Conservation (phyloP, 352 stramenopile species). For the Globisporangium irregulare region DNA sequence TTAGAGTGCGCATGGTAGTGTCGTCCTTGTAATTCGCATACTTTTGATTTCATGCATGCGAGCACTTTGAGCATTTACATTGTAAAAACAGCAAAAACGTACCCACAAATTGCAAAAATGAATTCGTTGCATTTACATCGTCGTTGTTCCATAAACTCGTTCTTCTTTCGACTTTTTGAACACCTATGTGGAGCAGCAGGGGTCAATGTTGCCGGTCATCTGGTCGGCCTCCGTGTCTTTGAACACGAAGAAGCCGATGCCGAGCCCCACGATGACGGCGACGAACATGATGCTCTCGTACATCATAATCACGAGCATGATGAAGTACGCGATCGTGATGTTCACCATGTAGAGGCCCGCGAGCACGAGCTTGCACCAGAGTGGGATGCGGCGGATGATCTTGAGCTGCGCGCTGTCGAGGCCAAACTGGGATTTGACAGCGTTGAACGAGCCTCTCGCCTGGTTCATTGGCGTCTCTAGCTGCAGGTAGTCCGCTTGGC, state of each 20-base stretch:
- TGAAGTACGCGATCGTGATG: slow-evolving; percentile 71
- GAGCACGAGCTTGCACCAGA: slow-evolving; percentile 65
- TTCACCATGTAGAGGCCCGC: slow-evolving; percentile 74
- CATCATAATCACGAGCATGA: slow-evolving; percentile 88
- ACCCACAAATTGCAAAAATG: neutral
- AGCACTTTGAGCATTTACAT: neutral
- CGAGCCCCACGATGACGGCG: slow-evolving; percentile 67
- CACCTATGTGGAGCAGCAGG: slow-evolving; percentile 71
- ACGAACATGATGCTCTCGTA: slow-evolving; percentile 84
- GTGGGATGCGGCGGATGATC: slow-evolving; percentile 53
- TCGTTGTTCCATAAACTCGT: neutral
- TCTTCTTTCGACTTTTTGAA: slow-evolving; percentile 3
- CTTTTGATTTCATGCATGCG: neutral
- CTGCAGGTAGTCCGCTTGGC: slow-evolving; percentile 51
- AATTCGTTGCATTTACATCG: neutral
- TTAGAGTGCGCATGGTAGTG: neutral
- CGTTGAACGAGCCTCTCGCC: slow-evolving; percentile 17
- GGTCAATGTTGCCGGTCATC: slow-evolving; percentile 69
- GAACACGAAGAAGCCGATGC: slow-evolving; percentile 73
- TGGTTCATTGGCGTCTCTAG: slow-evolving; percentile 34
- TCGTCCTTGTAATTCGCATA: neutral
- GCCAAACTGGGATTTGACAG: slow-evolving; percentile 22
- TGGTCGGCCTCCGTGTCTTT: slow-evolving; percentile 77
- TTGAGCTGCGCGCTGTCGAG: slow-evolving; percentile 25
- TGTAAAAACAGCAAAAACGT: too few relatives aligned